phyloP scores from a whole-genome alignment of 2,329 filamentous ascomycete species.

The Xylariaceae sp. region DNA sequence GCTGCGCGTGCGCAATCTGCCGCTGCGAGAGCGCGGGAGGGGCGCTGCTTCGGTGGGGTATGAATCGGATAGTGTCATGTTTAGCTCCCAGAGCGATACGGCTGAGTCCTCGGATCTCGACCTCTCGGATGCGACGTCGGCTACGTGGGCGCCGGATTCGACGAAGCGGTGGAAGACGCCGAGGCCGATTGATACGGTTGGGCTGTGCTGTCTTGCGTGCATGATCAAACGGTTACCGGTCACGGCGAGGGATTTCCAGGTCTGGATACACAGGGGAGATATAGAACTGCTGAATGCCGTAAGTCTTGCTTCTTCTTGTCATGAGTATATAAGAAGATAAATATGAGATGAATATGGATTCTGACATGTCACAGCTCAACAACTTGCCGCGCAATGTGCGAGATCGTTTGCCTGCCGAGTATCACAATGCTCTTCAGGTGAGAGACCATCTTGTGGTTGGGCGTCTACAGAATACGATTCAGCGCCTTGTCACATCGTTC shows the following conservation, averaged over 20 bases:
- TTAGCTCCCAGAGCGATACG: constrained; percentile 53
- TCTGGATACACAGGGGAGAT: constrained; percentile 62
- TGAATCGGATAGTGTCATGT: constrained; percentile 36
- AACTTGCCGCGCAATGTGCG: constrained; percentile 60
- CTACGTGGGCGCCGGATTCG: constrained; percentile 41
- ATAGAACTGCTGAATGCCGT: constrained; percentile 68
- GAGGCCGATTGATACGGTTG: constrained; percentile 67
- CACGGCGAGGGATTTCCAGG: constrained; percentile 65
- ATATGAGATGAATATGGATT: neutral
- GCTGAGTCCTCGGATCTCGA: constrained; percentile 28
- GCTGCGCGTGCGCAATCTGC: constrained; percentile 55
- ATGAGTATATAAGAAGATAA: too few relatives aligned
- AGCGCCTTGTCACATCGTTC: constrained; percentile 59
- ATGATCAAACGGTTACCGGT: constrained; percentile 71
- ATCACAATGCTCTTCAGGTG: constrained; percentile 55
- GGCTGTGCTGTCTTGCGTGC: constrained; percentile 73
- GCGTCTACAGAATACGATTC: constrained; percentile 59
- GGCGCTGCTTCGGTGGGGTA: constrained; percentile 15
- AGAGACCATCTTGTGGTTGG: constrained; percentile 44
- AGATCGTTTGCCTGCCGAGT: constrained; percentile 57
- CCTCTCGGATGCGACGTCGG: constrained; percentile 30
- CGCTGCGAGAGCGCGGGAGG: constrained; percentile 40
- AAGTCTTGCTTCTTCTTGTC: constrained; percentile 24
- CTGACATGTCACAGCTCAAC: constrained; percentile 39
- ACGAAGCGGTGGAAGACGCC: constrained; percentile 54